A percentile compares a stretch with the other conserved stretches of the same genome.
Conservation (phyloP, 768 basidiomycete genomes). For the Collybia nuda region DNA sequence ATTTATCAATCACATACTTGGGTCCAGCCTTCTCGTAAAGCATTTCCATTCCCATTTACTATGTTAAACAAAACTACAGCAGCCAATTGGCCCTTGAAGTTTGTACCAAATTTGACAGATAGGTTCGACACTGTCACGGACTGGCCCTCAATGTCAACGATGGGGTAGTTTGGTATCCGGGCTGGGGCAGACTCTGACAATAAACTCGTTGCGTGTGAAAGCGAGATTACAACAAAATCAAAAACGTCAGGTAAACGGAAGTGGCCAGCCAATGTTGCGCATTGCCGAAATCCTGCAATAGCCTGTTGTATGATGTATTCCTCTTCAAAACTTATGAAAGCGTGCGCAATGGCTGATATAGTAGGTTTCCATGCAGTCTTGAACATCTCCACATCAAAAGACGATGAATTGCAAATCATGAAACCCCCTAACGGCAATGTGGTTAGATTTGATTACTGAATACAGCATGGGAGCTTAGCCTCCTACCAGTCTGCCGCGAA, state of each 20-base stretch:
- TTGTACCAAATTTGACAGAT: slow-evolving; percentile 92
- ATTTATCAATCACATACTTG: slow-evolving; percentile 48
- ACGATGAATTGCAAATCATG: slow-evolving; percentile 75
- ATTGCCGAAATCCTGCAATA: slow-evolving; percentile 95
- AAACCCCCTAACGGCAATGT: slow-evolving; percentile 47
- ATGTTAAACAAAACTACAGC: slow-evolving; percentile 98
- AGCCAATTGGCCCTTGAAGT: slow-evolving; percentile 93
- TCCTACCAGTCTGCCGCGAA: slow-evolving; percentile 72
- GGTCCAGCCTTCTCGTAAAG: slow-evolving; percentile 93
- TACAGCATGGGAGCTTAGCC: slow-evolving; percentile 12
- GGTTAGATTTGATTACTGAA: neutral
- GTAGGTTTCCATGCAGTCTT: slow-evolving; percentile 89
- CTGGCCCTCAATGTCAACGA: slow-evolving; percentile 88
- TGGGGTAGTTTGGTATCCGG: slow-evolving; percentile 80
- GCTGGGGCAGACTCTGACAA: slow-evolving; percentile 71
- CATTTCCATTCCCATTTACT: slow-evolving; percentile 93
- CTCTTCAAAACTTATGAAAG: slow-evolving; percentile 95
- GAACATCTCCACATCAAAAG: slow-evolving; percentile 94
- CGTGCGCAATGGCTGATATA: slow-evolving; percentile 92
- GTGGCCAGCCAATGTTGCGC: slow-evolving; percentile 87
- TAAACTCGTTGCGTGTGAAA: slow-evolving; percentile 90
- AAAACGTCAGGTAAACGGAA: slow-evolving; percentile 94
- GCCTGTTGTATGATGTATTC: slow-evolving; percentile 95
- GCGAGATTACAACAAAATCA: slow-evolving; percentile 91
- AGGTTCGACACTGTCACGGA: slow-evolving; percentile 87